Evolutionary conservation across 441 rosid genomes (phyloP).

Genomic region (Populus hybrid): DNA sequence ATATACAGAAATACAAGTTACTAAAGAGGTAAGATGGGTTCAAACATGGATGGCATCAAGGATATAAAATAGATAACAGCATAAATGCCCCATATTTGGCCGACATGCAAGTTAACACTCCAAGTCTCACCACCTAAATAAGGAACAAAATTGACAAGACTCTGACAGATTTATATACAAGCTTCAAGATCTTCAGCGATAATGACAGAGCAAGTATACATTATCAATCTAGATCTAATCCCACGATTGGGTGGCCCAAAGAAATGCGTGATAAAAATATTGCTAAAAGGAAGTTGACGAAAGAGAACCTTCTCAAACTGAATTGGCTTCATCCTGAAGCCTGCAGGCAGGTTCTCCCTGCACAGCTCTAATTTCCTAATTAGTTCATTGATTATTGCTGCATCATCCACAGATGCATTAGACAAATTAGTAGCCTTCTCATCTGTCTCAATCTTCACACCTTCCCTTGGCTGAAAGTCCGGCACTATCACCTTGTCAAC

Average conservation of each 20-base stretch:
- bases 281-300: conserved; percentile 4
- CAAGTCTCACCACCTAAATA: background rate
- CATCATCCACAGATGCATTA: conserved; percentile 68
- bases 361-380: conserved; percentile 57
- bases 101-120: background rate
- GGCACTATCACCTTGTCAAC: conserved; percentile 72
- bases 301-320: conserved; percentile 80
- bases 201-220: background rate
- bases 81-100: background rate
- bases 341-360: conserved; percentile 48
- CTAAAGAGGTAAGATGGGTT: background rate
- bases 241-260: background rate
- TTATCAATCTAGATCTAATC: background rate
- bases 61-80: background rate
- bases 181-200: background rate
- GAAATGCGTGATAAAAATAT: conserved; percentile 1
- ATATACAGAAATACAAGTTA: background rate
- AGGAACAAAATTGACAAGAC: background rate
- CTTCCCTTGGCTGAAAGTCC: conserved; percentile 79
- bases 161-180: background rate
- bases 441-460: conserved; percentile 78
- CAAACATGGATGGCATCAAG: background rate
- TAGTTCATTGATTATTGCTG: conserved; percentile 62
- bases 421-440: conserved; percentile 77
- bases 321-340: conserved; percentile 79